Conservation (phyloP, 805 yeast genomes). For the Millerozyma acaciae region DNA sequence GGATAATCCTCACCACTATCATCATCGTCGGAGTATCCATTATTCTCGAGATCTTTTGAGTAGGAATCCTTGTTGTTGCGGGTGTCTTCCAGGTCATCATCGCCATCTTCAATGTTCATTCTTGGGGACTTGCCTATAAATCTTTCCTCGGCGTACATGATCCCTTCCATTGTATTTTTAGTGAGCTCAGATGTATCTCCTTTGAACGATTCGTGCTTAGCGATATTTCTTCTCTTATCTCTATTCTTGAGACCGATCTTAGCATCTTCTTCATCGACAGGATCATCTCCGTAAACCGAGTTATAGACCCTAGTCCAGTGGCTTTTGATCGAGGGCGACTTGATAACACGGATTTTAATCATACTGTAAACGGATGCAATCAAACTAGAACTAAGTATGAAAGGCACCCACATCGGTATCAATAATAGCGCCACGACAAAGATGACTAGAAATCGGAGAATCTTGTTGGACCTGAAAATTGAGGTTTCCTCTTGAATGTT, state of each 20-base stretch:
- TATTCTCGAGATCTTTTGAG: conserved; percentile 9
- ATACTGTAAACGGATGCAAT: conserved; percentile 37
- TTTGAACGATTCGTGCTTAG: conserved; percentile 33
- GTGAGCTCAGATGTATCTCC: conserved; percentile 39
- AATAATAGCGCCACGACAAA: conserved; percentile 22
- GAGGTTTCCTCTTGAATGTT: conserved; percentile 39
- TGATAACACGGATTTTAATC: conserved; percentile 29
- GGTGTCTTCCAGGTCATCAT: conserved; percentile 9
- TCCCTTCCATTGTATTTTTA: conserved; percentile 31
- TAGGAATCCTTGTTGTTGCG: conserved; percentile 14
- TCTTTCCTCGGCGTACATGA: conserved; percentile 34
- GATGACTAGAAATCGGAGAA: conserved; percentile 21
- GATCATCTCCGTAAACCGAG: conserved; percentile 28
- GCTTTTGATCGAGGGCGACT: conserved; percentile 17
- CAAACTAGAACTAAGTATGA: conserved; percentile 35
- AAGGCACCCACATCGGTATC: conserved; percentile 51
- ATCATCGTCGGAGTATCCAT: conserved; percentile 9
- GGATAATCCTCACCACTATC: conserved; percentile 7
- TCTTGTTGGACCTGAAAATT: conserved; percentile 25
- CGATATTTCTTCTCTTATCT: conserved; percentile 20
- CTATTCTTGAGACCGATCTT: conserved; percentile 28
- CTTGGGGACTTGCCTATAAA: conserved; percentile 14
- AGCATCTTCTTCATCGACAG: conserved; percentile 29
- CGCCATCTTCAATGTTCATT: conserved; percentile 7
- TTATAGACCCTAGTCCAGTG: conserved; percentile 34